phyloP scores from a whole-genome alignment of 2,329 filamentous ascomycete species.

The Helotiales sp. region DNA sequence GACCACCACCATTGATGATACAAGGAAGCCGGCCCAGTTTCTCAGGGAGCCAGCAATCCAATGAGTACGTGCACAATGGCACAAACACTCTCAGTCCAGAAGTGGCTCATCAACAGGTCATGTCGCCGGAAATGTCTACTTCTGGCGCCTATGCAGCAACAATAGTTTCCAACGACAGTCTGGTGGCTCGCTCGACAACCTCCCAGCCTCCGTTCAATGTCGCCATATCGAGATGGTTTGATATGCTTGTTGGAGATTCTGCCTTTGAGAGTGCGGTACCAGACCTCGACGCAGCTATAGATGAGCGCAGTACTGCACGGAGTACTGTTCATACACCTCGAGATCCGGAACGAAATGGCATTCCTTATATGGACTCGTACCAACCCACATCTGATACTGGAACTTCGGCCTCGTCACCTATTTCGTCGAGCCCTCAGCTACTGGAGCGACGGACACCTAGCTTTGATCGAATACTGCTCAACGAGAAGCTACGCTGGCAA shows the following conservation, averaged over 20 bases:
- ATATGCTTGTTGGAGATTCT: constrained; percentile 13
- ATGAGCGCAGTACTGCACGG: neutral
- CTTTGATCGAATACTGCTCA: neutral
- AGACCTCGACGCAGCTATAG: neutral
- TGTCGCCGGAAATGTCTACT: constrained; percentile 10
- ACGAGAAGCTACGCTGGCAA: constrained; percentile 21
- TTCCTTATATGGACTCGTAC: constrained; percentile 1
- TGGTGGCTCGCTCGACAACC: neutral
- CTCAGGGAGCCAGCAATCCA: neutral
- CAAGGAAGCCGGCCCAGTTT: neutral
- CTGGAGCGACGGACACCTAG: constrained; percentile 12
- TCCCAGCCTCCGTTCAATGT: constrained; percentile 13
- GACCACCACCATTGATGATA: neutral
- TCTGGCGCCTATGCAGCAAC: constrained; percentile 4
- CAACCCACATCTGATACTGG: constrained; percentile 2
- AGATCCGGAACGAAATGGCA: constrained; percentile 1
- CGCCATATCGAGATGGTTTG: constrained; percentile 15
- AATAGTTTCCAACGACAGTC: constrained; percentile 2
- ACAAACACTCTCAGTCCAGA: neutral
- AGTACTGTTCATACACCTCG: neutral
- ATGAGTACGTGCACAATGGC: neutral
- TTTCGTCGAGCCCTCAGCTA: constrained; percentile 11
- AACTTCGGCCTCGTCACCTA: neutral
- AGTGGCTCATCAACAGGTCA: neutral
- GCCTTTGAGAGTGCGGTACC: constrained; percentile 7